Conservation (phyloP, 2,329 filamentous ascomycete species). For the Penicillium sp. region DNA sequence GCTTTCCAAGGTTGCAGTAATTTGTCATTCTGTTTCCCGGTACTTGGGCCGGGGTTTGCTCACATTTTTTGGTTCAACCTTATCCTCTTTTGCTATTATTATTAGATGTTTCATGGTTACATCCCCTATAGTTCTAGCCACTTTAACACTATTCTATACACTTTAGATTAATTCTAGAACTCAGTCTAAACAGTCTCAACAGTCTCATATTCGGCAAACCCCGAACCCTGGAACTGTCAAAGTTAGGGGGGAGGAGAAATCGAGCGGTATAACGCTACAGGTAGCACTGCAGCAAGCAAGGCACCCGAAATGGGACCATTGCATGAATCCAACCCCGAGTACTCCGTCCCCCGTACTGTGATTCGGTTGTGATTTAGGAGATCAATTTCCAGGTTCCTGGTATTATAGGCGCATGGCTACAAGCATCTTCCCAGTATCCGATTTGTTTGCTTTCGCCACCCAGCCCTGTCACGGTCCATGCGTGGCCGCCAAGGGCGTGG, state of each 20-base stretch:
- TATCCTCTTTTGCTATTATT: background rate
- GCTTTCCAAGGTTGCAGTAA: background rate
- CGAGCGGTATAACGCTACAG: background rate
- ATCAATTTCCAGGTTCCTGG: background rate
- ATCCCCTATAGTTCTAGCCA: too few species aligned
- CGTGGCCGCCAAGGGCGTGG: conserved; percentile 4
- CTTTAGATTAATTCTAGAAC: background rate
- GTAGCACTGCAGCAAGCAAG: background rate
- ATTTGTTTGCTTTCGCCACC: conserved; percentile 1
- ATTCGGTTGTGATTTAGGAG: background rate
- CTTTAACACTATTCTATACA: too few species aligned
- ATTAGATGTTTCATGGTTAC: background rate
- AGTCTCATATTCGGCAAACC: background rate
- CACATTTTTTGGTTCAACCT: background rate
- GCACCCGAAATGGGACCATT: background rate
- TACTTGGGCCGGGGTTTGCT: background rate
- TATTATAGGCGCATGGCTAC: background rate
- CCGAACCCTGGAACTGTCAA: background rate
- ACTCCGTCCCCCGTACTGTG: too few species aligned
- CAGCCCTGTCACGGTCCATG: background rate
- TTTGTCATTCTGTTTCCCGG: conserved; percentile 10
- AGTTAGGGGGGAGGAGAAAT: background rate
- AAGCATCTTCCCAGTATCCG: background rate
- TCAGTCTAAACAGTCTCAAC: too few species aligned
- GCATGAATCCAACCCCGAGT: background rate